phyloP scores from a whole-genome alignment of 1,284 basidiomycete species.

The Clitocybe nebularis region DNA sequence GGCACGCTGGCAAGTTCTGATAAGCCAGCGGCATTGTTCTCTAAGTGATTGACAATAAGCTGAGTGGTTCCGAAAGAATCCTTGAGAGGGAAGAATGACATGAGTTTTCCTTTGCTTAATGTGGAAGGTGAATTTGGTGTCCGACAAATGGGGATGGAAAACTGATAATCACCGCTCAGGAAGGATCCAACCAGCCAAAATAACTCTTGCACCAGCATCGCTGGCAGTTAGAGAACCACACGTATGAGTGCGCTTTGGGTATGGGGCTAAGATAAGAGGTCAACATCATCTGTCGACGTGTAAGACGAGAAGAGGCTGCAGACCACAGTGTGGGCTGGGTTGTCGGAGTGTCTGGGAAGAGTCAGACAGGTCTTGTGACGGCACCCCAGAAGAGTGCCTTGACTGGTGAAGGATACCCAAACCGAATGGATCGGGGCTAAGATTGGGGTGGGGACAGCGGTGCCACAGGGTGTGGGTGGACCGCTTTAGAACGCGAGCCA shows the following conservation, averaged over 20 bases:
- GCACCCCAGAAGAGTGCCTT: too few species aligned
- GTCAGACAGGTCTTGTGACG: constrained; percentile 20
- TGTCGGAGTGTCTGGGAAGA: constrained; percentile 8
- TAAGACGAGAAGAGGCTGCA: constrained; percentile 17
- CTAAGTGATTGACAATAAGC: constrained; percentile 58
- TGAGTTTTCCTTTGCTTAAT: constrained; percentile 62
- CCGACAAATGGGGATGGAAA: constrained; percentile 26
- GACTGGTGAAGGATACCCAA: constrained; percentile 1
- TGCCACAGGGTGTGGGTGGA: constrained; percentile 5
- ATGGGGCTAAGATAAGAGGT: constrained; percentile 46
- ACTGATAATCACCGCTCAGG: constrained; percentile 58
- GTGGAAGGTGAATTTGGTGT: constrained; percentile 29
- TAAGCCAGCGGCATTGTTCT: constrained; percentile 30
- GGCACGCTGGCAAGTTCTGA: constrained; percentile 58
- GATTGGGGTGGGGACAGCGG: constrained; percentile 4
- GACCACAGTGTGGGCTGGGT: constrained; percentile 27
- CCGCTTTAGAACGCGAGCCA: constrained; percentile 11
- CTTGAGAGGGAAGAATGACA: constrained; percentile 80
- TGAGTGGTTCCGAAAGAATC: constrained; percentile 77
- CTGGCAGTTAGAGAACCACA: constrained; percentile 57
- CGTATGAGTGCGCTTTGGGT: constrained; percentile 59
- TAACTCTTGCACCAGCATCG: constrained; percentile 57
- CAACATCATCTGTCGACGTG: constrained; percentile 12
- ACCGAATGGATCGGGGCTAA: constrained; percentile 9
- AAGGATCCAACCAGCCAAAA: constrained; percentile 77